Percentiles rank a stretch among this genome's conserved stretches.
Evolutionary conservation across 768 basidiomycete species (phyloP).

Genomic region (Russula compacta): DNA sequence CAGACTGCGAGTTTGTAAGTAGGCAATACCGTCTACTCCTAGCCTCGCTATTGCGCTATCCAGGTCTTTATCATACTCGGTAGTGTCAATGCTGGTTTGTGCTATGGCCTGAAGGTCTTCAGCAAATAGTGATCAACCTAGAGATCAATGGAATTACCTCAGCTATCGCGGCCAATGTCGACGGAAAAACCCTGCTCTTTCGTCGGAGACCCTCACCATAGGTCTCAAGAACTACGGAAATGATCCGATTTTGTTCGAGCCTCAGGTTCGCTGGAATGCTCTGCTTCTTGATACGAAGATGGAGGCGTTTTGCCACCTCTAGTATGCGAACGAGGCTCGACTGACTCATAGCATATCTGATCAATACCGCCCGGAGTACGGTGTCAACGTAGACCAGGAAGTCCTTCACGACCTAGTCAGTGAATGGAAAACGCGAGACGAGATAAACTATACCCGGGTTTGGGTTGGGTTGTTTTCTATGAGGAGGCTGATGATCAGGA

Average conservation of each 20-base stretch:
- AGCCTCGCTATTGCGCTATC: conserved; percentile 1
- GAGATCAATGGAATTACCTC: conserved; percentile 35
- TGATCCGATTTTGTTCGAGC: conserved; percentile 14
- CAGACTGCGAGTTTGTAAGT: conserved; percentile 24
- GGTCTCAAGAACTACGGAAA: conserved; percentile 33
- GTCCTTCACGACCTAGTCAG: conserved; percentile 34
- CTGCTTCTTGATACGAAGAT: conserved; percentile 24
- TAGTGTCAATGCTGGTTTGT: conserved; percentile 23
- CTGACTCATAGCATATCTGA: conserved; percentile 39
- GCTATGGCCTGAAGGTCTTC: conserved; percentile 24
- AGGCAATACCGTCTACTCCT: conserved; percentile 13
- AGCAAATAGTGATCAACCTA: neutral
- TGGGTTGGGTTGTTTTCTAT: conserved; percentile 52
- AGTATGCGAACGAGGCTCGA: conserved; percentile 39
- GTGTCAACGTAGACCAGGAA: conserved; percentile 50
- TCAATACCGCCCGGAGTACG: conserved; percentile 45
- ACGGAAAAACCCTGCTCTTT: conserved; percentile 41
- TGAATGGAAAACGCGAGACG: neutral
- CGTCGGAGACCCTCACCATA: conserved; percentile 44
- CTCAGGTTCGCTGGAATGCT: neutral
- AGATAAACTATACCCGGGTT: conserved; percentile 35
- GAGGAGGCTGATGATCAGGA: conserved; percentile 42
- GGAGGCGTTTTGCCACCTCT: conserved; percentile 36
- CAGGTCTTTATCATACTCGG: conserved; percentile 10
- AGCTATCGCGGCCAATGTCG: conserved; percentile 41